phyloP scores from a whole-genome alignment of 179 eudicot genomes.

The Beta corolliflora region DNA sequence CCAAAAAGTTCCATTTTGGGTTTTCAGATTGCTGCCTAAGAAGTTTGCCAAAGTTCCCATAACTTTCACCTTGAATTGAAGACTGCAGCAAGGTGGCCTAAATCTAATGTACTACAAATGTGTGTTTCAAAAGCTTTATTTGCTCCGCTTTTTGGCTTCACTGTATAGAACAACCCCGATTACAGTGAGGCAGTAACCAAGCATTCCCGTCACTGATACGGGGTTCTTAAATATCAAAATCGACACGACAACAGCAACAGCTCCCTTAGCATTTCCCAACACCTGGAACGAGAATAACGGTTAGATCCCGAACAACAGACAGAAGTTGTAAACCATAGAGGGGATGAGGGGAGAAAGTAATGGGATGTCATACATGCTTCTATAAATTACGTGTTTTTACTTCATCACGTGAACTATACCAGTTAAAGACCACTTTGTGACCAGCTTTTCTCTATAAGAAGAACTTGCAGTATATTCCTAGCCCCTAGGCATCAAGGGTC shows the following conservation, averaged over 20 bases:
- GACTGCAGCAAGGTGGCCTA: conserved; percentile 4
- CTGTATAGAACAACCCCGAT: conserved; percentile 57
- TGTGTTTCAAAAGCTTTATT: conserved; percentile 26
- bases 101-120: conserved; percentile 13
- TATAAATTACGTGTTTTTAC: neutral
- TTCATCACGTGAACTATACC: neutral
- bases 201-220: conserved; percentile 60
- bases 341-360: neutral
- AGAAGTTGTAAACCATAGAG: neutral
- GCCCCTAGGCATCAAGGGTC: neutral
- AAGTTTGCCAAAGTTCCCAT: conserved; percentile 12
- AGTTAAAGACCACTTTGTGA: neutral
- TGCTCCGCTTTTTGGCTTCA: conserved; percentile 59
- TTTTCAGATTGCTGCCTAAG: conserved; percentile 2
- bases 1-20: conserved; percentile 9
- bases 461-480: neutral
- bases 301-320: conserved; percentile 13
- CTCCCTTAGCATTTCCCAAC: conserved; percentile 65
- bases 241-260: conserved; percentile 60
- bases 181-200: conserved; percentile 58
- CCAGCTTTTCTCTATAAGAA: neutral
- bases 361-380: neutral
- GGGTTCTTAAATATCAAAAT: conserved; percentile 64
- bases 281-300: conserved; percentile 36
- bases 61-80: conserved; percentile 18